Percentiles rank a stretch among this genome's conserved stretches.
Evolutionary conservation across 768 basidiomycete species (phyloP).

Genomic region (Lentinula raphanica): DNA sequence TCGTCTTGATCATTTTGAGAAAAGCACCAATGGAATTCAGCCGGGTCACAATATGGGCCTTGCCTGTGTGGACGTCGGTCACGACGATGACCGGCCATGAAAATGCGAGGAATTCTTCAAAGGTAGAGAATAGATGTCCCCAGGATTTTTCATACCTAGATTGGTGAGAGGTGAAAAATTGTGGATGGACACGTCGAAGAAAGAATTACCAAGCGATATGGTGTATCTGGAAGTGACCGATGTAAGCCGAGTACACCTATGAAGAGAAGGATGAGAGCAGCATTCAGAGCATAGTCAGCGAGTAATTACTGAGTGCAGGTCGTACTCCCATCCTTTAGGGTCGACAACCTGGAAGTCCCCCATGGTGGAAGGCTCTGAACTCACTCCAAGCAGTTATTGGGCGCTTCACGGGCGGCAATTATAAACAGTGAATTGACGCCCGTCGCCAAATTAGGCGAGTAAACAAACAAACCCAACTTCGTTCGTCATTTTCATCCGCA

Average conservation of each 20-base stretch:
- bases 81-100: slow-evolving; percentile 81
- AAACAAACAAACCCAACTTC: background rate
- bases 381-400: too few species aligned
- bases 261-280: background rate
- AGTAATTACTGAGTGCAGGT: slow-evolving; percentile 56
- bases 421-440: background rate
- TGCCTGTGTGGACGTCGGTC: slow-evolving; percentile 66
- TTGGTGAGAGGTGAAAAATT: slow-evolving; percentile 4
- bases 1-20: slow-evolving; percentile 80
- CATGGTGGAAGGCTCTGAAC: background rate
- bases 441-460: background rate
- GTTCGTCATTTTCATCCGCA: background rate
- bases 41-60: slow-evolving; percentile 77
- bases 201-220: slow-evolving; percentile 54
- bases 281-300: background rate
- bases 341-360: slow-evolving; percentile 1
- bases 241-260: slow-evolving; percentile 67
- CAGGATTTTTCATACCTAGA: slow-evolving; percentile 74
- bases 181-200: background rate
- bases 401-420: background rate
- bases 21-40: slow-evolving; percentile 67
- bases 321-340: slow-evolving; percentile 66
- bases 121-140: slow-evolving; percentile 74
- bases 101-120: slow-evolving; percentile 74
- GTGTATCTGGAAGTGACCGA: slow-evolving; percentile 72